These are phyloP conservation scores for Thraustotheca clavata DNA, from an alignment of 352 stramenopile species.

Conservation along the genomic window DNA sequence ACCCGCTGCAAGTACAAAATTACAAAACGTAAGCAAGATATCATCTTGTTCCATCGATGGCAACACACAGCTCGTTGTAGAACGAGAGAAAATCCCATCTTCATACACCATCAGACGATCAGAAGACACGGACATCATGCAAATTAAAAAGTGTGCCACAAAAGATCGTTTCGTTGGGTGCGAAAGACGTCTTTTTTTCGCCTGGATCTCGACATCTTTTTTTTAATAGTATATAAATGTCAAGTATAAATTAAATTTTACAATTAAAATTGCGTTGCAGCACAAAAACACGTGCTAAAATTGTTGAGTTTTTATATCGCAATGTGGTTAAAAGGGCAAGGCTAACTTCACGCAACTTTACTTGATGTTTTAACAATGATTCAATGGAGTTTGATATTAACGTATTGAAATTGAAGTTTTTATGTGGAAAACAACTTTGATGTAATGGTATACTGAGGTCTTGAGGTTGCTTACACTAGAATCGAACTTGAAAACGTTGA, in stretches of 20 bases:
- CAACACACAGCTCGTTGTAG: neutral
- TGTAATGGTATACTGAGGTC: no score
- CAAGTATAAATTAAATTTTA: neutral
- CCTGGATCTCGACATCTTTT: neutral
- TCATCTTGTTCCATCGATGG: no score
- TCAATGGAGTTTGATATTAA: no score
- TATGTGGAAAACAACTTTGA: no score
- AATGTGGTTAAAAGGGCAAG: neutral
- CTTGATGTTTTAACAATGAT: no score
- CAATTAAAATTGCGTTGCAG: neutral
- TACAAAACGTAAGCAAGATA: neutral
- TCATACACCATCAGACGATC: no score
- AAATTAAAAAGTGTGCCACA: neutral
- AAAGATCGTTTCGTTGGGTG: conserved; percentile 12
- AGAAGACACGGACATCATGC: neutral
- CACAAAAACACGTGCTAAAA: conserved; percentile 14
- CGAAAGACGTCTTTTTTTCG: neutral
- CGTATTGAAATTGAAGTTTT: no score
- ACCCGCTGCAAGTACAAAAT: neutral
- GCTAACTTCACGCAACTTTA: conserved; percentile 3
- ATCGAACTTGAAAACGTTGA: no score
- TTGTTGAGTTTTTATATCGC: no score
- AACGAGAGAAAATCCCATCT: neutral
- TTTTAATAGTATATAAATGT: neutral
- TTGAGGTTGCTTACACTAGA: no score